These are phyloP conservation scores for Penicillium odoratum DNA, from an alignment of 495 filamentous ascomycete species.

Conservation along the genomic window DNA sequence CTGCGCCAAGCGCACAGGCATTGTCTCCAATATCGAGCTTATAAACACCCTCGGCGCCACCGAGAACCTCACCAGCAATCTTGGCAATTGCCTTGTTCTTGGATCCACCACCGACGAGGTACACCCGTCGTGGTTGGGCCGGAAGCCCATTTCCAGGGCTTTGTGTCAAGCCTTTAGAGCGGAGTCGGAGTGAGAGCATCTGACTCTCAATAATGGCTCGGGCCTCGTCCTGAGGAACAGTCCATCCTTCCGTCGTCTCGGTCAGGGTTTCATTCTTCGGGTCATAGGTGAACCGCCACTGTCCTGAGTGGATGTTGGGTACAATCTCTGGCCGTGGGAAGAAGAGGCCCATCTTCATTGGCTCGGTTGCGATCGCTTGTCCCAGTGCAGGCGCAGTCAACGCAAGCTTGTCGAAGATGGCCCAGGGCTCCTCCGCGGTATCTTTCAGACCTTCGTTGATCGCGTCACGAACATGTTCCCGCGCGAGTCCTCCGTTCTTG, in stretches of 20 bases:
- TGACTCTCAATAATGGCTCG: conserved; percentile 93
- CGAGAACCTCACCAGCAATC: conserved; percentile 81
- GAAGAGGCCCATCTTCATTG: conserved; percentile 82
- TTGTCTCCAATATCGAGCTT: conserved; percentile 93
- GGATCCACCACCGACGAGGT: conserved; percentile 89
- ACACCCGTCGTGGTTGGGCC: conserved; percentile 83
- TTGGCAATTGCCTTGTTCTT: conserved; percentile 83
- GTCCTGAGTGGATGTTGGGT: conserved; percentile 78
- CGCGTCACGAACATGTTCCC: conserved; percentile 81
- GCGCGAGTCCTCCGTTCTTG: conserved; percentile 93
- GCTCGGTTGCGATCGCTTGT: conserved; percentile 49
- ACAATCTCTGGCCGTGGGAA: conserved; percentile 96
- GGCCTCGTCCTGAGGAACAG: conserved; percentile 64
- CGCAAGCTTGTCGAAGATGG: conserved; percentile 69
- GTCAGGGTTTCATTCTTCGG: conserved; percentile 40
- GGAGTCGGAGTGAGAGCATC: conserved; percentile 82
- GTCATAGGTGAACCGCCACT: conserved; percentile 77
- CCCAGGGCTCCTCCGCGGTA: conserved; percentile 60
- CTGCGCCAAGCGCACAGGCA: conserved; percentile 89
- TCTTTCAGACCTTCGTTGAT: conserved; percentile 50
- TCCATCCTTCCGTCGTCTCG: conserved; percentile 50
- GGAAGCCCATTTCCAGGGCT: conserved; percentile 57
- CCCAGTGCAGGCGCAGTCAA: conserved; percentile 66
- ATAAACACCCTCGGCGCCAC: conserved; percentile 85
- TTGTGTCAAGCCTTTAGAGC: conserved; percentile 71